Evolutionary conservation across 148 eudicot genomes (phyloP), one percentile per base, ranked within the genome.

Genomic region (Rheum nobile): DNA sequence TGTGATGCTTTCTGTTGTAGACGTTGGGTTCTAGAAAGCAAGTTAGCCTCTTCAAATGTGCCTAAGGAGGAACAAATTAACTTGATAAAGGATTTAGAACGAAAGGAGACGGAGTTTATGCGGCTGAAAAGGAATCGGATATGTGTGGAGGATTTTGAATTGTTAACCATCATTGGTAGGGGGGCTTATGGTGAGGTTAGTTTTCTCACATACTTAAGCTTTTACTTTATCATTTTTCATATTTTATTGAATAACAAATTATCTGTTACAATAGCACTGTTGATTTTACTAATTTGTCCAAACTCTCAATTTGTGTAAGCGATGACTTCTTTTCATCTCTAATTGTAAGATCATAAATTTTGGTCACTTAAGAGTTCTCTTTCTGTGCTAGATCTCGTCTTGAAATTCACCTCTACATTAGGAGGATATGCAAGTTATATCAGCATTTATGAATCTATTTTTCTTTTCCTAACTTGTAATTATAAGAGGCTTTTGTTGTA

Each of bases 181-280:
- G 98, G 98, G 80, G 98, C 98, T 78, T 93, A 81, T 78, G 98
- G 98, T 38, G 98, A 93, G 98, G 98, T 93, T 78, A 85, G 96
- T 83, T 55, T 12, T 63, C 39, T 65, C 6, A 2, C 21, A 14
- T 65, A 34, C 32, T 14, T 7, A 32, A 65, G 39, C 32, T 3
- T 31, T 61, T 61, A 61, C 37, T 28, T 35, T 13, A 3, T 61
- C 67, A 29, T 46, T 46, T 6, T n/a, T 50, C 5, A 47, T 31
- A 24, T n/a, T n/a, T 24, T 24, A 0, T 55, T 22, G 22, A 1
- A 21, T 24, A 50, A 50, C 24, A 21, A 6, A 55, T 9, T 55
- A 26, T 55, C 28, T 55, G 13, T 55, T 22, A 26, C 31, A 26
- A 22, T 7, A 55, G 32, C 29, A 24, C 7, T 14, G 17, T 61